A percentile compares a stretch with the other conserved stretches of the same genome.
These are phyloP conservation scores for Gossypium longicalyx DNA, from an alignment of 345 rosid species.

Conservation along the genomic window DNA sequence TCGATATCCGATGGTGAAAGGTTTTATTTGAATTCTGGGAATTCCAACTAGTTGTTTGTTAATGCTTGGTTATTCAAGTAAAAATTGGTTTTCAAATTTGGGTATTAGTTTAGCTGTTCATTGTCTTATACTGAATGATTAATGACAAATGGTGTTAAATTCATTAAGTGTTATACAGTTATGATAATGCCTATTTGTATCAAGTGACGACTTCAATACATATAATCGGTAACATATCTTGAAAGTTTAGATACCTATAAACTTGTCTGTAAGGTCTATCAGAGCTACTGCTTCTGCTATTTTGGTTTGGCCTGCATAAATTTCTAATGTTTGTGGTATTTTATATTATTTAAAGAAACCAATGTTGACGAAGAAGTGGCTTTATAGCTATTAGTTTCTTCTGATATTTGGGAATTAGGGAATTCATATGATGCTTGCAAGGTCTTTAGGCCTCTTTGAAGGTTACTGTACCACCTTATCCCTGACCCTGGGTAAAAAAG, in stretches of 20 bases:
- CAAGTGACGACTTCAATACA: not conserved
- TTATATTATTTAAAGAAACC: not conserved
- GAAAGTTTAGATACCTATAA: not conserved
- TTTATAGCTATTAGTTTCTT: not conserved
- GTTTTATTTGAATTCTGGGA: not conserved
- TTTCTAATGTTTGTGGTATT: not conserved
- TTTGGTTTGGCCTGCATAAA: not conserved
- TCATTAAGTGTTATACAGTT: not conserved
- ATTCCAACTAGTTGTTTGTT: too few relatives aligned
- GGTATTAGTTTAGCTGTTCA: not conserved
- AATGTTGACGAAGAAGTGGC: not conserved
- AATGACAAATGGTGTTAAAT: not conserved
- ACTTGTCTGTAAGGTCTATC: not conserved
- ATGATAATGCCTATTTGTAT: not conserved
- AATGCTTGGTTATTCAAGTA: not conserved
- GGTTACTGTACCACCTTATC: constrained; percentile 4
- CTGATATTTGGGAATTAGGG: not conserved
- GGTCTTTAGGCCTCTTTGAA: constrained; percentile 1
- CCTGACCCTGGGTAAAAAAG: not conserved
- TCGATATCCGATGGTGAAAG: not conserved
- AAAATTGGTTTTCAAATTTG: not conserved
- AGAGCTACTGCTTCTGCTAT: not conserved
- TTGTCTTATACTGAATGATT: not conserved
- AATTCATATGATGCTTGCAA: not conserved
- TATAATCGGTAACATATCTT: not conserved